phyloP scores from a whole-genome alignment of 139 green algal species.

The Marvania coccoides region DNA sequence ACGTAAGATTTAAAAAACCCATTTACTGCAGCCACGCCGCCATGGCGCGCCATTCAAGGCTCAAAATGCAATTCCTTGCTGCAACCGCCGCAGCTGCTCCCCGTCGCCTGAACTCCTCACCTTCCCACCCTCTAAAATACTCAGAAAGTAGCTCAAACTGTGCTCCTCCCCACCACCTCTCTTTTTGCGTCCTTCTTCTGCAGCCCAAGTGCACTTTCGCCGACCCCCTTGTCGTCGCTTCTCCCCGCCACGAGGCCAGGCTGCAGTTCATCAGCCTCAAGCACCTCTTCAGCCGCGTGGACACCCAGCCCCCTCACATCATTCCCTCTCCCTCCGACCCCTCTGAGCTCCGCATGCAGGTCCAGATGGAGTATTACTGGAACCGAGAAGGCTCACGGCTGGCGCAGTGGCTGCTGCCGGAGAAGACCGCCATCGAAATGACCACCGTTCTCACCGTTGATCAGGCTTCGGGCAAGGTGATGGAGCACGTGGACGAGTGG shows the following conservation, averaged over 20 bases:
- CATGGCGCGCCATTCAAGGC: too few relatives aligned
- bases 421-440: neutral
- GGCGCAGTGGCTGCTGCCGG: neutral
- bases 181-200: neutral
- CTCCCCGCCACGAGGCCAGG: neutral
- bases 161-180: neutral
- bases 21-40: too few relatives aligned
- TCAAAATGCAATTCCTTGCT: too few relatives aligned
- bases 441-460: conserved; percentile 2
- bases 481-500: conserved; percentile 15
- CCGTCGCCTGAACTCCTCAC: too few relatives aligned
- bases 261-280: conserved; percentile 13
- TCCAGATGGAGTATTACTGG: neutral
- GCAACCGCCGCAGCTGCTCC: too few relatives aligned
- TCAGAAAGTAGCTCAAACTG: neutral
- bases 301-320: too few relatives aligned
- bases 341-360: neutral
- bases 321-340: too few relatives aligned
- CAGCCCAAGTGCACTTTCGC: neutral
- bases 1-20: too few relatives aligned
- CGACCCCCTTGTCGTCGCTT: neutral
- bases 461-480: neutral
- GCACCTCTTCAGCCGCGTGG: neutral
- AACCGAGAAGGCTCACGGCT: neutral
- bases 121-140: too few relatives aligned